These are phyloP conservation scores for Trypethelium eluteriae DNA, from an alignment of 495 filamentous ascomycete species.

Conservation along the genomic window DNA sequence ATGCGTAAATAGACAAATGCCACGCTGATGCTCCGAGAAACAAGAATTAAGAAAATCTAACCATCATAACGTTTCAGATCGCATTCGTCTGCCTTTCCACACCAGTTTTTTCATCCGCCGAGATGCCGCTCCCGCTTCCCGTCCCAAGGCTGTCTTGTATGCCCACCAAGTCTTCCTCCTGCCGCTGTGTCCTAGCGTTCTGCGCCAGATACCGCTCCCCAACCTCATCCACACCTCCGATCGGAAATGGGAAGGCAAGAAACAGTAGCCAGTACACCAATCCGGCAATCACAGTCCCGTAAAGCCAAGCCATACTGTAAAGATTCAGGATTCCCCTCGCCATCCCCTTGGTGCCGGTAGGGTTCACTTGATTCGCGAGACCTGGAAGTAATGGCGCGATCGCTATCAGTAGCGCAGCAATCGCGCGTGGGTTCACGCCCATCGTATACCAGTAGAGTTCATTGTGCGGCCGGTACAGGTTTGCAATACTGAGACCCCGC, in stretches of 20 bases:
- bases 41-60: neutral
- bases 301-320: constrained; percentile 16
- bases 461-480: constrained; percentile 44
- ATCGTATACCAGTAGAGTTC: constrained; percentile 47
- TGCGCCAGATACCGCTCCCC: neutral
- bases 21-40: neutral
- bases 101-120: neutral
- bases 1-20: neutral
- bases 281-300: constrained; percentile 11
- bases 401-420: constrained; percentile 55
- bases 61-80: neutral
- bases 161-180: neutral
- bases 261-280: constrained; percentile 13
- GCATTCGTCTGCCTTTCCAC: neutral
- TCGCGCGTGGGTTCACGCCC: constrained; percentile 60
- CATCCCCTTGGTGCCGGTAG: constrained; percentile 39
- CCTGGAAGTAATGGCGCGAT: constrained; percentile 56
- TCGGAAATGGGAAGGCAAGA: constrained; percentile 10
- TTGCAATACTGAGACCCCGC: constrained; percentile 50
- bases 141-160: neutral
- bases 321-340: constrained; percentile 25
- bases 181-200: neutral
- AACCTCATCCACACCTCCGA: neutral
- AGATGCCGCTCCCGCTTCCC: neutral
- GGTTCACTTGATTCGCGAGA: constrained; percentile 46